These are phyloP conservation scores for Verticillium nonalfalfae DNA, from an alignment of 2,329 filamentous ascomycete genomes.

Conservation along the genomic window DNA sequence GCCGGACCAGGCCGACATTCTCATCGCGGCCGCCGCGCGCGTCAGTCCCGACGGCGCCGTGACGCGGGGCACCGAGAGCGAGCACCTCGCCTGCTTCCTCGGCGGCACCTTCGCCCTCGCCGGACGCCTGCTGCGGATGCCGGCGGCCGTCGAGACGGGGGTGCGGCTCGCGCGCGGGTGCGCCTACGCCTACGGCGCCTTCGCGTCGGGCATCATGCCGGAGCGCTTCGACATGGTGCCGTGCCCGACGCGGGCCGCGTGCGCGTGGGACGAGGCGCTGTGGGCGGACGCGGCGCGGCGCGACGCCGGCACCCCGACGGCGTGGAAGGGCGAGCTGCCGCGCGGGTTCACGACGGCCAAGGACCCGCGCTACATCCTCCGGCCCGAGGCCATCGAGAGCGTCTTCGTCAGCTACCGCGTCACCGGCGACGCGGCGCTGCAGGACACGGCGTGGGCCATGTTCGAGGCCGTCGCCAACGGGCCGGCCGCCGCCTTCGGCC, in stretches of 20 bases:
- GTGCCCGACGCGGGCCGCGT: slow-evolving; percentile 18
- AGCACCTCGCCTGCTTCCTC: slow-evolving; percentile 44
- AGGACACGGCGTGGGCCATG: slow-evolving; percentile 48
- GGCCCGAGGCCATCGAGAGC: slow-evolving; percentile 45
- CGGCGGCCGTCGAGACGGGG: slow-evolving; percentile 35
- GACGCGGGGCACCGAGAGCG: slow-evolving; percentile 22
- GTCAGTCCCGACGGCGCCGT: slow-evolving; percentile 9
- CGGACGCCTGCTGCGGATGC: slow-evolving; percentile 32
- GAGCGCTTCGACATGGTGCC: slow-evolving; percentile 37
- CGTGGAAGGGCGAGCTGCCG: slow-evolving; percentile 32
- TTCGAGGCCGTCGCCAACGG: slow-evolving; percentile 37
- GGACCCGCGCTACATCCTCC: slow-evolving; percentile 41
- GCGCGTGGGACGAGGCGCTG: background rate
- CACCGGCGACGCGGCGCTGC: slow-evolving; percentile 36
- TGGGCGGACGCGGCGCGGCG: background rate
- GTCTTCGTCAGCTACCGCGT: slow-evolving; percentile 49
- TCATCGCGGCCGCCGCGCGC: slow-evolving; percentile 39
- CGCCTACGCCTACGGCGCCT: slow-evolving; percentile 40
- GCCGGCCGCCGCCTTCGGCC: slow-evolving; percentile 39
- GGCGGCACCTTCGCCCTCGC: slow-evolving; percentile 45
- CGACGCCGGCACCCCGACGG: background rate
- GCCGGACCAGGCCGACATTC: slow-evolving; percentile 35
- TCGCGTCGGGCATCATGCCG: slow-evolving; percentile 45
- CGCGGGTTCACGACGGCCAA: slow-evolving; percentile 47
- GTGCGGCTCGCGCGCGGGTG: slow-evolving; percentile 42